These are phyloP conservation scores for Chrysophaeum taylorii DNA, from an alignment of 352 stramenopile species.

Conservation along the genomic window DNA sequence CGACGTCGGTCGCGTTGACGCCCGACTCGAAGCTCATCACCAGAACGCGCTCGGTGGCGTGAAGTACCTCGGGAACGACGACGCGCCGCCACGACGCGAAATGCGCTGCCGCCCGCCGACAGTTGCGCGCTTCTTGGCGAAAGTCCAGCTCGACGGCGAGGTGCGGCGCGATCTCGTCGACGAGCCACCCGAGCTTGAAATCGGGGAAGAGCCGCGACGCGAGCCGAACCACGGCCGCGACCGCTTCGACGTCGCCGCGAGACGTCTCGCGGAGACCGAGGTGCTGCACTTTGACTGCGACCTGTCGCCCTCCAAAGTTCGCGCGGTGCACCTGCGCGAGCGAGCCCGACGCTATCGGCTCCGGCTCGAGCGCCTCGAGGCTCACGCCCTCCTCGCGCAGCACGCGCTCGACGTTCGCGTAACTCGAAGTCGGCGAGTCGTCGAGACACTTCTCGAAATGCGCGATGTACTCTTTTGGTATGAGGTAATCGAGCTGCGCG, in stretches of 20 bases:
- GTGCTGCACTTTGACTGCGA: conserved; percentile 94
- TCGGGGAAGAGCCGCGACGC: conserved; percentile 62
- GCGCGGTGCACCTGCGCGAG: conserved; percentile 83
- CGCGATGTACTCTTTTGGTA: conserved; percentile 79
- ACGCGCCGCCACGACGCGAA: conserved; percentile 39
- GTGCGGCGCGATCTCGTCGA: conserved; percentile 79
- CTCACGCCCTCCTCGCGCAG: conserved; percentile 60
- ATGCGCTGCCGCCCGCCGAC: conserved; percentile 37
- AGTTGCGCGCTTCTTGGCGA: conserved; percentile 59
- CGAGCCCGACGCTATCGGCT: conserved; percentile 83
- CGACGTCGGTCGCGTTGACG: conserved; percentile 75
- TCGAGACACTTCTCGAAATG: conserved; percentile 77
- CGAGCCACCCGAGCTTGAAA: conserved; percentile 82
- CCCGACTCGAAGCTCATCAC: conserved; percentile 94
- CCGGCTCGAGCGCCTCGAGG: conserved; percentile 73
- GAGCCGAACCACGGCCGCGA: conserved; percentile 41
- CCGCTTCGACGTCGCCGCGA: conserved; percentile 52
- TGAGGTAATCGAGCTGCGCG: conserved; percentile 85
- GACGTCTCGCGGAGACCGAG: conserved; percentile 54
- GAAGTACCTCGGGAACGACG: conserved; percentile 64
- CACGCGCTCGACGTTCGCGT: conserved; percentile 50
- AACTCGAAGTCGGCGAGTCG: conserved; percentile 61
- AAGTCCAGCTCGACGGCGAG: conserved; percentile 60
- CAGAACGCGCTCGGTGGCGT: conserved; percentile 74
- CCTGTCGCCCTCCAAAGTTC: conserved; percentile 59